Percentiles rank a stretch among this genome's conserved stretches.
Evolutionary conservation across 2,329 filamentous ascomycete species (phyloP).

Genomic region (Aspergillus quadricinctus): DNA sequence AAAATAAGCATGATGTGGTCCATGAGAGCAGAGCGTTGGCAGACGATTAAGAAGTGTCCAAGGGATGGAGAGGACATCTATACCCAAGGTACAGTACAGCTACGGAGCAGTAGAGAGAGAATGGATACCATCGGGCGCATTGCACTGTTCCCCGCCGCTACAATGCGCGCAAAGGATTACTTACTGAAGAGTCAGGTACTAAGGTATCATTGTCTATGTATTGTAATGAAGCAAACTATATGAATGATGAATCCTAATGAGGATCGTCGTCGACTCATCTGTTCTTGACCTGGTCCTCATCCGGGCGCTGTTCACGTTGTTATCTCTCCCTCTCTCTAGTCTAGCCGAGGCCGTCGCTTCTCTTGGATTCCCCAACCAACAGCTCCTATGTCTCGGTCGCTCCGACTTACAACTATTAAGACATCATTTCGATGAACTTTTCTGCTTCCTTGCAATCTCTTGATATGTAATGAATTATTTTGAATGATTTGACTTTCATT

Average conservation of each 20-base stretch:
- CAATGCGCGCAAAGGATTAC: neutral
- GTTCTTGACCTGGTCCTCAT: neutral
- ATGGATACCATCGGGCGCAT: no score
- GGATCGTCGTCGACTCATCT: neutral
- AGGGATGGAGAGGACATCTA: neutral
- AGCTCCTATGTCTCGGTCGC: slow-evolving; percentile 1
- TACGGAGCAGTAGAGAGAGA: neutral
- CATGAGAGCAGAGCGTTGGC: neutral
- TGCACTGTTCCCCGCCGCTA: neutral
- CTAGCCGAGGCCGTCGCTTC: slow-evolving; percentile 29
- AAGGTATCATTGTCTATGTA: neutral
- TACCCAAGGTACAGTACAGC: neutral
- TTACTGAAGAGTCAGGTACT: no score
- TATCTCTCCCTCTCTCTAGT: neutral
- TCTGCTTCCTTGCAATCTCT: neutral
- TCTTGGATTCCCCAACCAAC: slow-evolving; percentile 12
- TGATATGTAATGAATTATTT: slow-evolving; percentile 13
- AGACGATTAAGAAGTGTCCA: neutral
- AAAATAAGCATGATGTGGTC: neutral
- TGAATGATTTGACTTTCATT: slow-evolving; percentile 1
- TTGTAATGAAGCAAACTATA: neutral
- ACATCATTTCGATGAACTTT: slow-evolving; percentile 2
- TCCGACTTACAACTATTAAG: slow-evolving; percentile 1
- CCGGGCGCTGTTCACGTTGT: neutral
- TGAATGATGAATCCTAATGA: neutral